phyloP scores from a whole-genome alignment of 208 protist genomes.

The Acanthamoeba culbertsoni region DNA sequence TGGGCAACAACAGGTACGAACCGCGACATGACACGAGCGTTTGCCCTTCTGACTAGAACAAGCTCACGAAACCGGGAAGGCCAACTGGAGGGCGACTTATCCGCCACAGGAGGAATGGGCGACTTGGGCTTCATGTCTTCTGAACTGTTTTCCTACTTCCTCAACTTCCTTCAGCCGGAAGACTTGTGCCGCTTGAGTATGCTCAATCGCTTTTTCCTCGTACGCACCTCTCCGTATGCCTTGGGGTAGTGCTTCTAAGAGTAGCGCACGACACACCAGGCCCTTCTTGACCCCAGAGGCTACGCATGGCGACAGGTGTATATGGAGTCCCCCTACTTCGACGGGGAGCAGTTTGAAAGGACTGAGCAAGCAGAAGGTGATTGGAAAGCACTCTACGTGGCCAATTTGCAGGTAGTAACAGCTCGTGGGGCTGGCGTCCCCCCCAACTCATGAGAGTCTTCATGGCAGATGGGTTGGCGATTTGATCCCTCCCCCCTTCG shows the following conservation, averaged over 20 bases:
- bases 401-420: neutral
- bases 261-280: neutral
- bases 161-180: neutral
- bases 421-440: too few species aligned
- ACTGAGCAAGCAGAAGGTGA: neutral
- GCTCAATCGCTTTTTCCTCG: neutral
- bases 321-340: neutral
- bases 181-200: neutral
- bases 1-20: neutral
- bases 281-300: neutral
- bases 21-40: too few species aligned
- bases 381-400: neutral
- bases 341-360: neutral
- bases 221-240: neutral
- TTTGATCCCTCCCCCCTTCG: neutral
- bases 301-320: conserved; percentile 3
- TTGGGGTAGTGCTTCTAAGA: neutral
- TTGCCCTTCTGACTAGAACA: neutral
- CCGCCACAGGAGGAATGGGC: neutral
- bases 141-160: neutral
- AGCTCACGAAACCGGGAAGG: neutral
- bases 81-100: neutral
- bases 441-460: too few species aligned
- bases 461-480: neutral
- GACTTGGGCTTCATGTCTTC: neutral